Evolutionary conservation across 257 asterid genomes (phyloP).

Genomic region (Linderniella brevidens): DNA sequence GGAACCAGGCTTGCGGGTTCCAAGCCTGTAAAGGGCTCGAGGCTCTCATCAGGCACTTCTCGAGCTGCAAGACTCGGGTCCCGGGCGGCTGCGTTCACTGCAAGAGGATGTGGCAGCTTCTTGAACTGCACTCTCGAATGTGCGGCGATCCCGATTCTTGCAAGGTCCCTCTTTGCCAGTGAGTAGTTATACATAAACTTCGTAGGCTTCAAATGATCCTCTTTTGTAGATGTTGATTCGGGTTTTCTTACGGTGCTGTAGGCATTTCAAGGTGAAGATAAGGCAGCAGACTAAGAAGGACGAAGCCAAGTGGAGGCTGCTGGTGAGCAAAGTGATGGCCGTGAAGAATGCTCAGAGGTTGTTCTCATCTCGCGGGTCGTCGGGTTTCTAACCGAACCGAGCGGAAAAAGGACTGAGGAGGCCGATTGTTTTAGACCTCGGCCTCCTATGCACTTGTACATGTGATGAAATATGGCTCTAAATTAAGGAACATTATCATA

Average conservation of each 20-base stretch:
- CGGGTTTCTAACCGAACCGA: conserved; percentile 8
- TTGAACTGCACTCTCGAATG: conserved; percentile 71
- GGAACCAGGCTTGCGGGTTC: conserved; percentile 38
- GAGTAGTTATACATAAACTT: conserved; percentile 6
- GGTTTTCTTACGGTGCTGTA: conserved; percentile 4
- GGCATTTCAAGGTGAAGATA: conserved; percentile 82
- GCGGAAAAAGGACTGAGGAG: too few species aligned
- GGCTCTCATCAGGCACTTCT: conserved; percentile 67
- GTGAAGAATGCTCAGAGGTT: conserved; percentile 37
- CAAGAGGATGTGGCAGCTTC: conserved; percentile 93
- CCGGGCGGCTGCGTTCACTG: conserved; percentile 86
- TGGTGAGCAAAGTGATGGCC: conserved; percentile 54
- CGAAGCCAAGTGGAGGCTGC: conserved; percentile 44
- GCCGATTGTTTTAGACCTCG: too few species aligned
- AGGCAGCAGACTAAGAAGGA: conserved; percentile 56
- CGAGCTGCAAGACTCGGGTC: conserved; percentile 45
- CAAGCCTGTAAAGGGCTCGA: conserved; percentile 84
- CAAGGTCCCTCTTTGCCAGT: conserved; percentile 95
- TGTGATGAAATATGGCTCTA: too few species aligned
- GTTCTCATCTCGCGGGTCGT: conserved; percentile 24
- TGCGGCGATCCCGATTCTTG: conserved; percentile 61
- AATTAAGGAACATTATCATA: too few species aligned
- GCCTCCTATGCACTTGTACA: too few species aligned
- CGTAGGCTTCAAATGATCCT: too few species aligned
- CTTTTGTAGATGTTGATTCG: not conserved